Evolutionary conservation across 2,329 filamentous ascomycete species (phyloP), one percentile per base, ranked within the genome.

Genomic region (Arthrobotrys iridis): DNA sequence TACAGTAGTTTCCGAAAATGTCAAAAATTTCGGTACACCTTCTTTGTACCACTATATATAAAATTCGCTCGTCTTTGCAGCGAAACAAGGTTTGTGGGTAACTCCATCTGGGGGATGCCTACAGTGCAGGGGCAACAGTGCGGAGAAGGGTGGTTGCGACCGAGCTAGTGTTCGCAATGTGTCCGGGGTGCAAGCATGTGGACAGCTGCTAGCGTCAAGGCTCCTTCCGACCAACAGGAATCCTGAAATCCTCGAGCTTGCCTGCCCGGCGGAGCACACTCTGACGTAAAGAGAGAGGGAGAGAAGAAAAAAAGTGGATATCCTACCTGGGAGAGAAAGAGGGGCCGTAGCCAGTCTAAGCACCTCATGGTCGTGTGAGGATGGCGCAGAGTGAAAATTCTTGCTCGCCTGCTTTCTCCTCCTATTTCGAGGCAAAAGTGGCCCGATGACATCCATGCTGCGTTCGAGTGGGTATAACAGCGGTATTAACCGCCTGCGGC

Each of bases 281-380:
- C 52, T 70, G 65, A 70, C 43, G 55, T 70, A 18, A 62, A 50
- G 63, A 15, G 58, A 48, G 22, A 45, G 40, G 20, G 10, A n/a
- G n/a, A n/a, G 18, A 15, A 37, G 22, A 24, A 40, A 50, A 57
- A 68, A 71, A 64, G 57, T 62, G 55, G 46, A 67, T 63, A 55
- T 63, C 60, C 55, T 75, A 75, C 71, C 63, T 75, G 57, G 71
- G 26, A 64, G 63, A 63, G 63, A 64, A 68, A 64, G 63, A 64
- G 66, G 66, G 66, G 66, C 48, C n/a, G 37, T 26, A 28, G 20
- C 37, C 11, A 33, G 41, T 26, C 26, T 28, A 40, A 50, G 15
- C 55, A 75, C 33, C 59, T 48, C 71, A 63, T 63, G 57, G 71
- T 75, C 71, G 71, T 63, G 71, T 75, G 71, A 75, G 70, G 65